Percentiles rank a stretch among this genome's conserved stretches.
Conservation (phyloP, 2,329 filamentous ascomycete genomes). For the Penicillium sp. region DNA sequence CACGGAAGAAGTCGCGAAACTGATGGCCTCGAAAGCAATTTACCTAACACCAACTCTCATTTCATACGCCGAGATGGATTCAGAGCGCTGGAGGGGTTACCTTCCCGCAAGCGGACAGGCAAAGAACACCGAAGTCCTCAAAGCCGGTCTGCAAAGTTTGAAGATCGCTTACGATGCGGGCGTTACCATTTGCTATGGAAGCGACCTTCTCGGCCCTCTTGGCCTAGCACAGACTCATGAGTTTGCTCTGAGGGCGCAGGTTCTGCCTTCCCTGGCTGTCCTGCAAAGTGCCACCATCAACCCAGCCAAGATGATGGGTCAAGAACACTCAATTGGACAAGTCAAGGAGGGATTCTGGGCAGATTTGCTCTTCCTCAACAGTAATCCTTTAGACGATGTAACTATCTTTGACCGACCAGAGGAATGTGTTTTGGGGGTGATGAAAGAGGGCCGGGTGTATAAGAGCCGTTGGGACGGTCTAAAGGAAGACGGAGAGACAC, state of each 20-base stretch:
- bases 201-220: slow-evolving; percentile 59
- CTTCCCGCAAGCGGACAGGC: slow-evolving; percentile 40
- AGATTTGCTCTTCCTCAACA: slow-evolving; percentile 58
- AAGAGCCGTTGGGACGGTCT: slow-evolving; percentile 12
- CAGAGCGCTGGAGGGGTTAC: slow-evolving; percentile 39
- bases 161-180: slow-evolving; percentile 57
- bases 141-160: slow-evolving; percentile 52
- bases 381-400: slow-evolving; percentile 62
- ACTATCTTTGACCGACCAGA: slow-evolving; percentile 56
- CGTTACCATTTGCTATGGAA: slow-evolving; percentile 62
- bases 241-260: slow-evolving; percentile 52
- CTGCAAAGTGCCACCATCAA: slow-evolving; percentile 59
- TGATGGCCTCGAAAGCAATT: slow-evolving; percentile 56
- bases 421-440: slow-evolving; percentile 54
- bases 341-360: slow-evolving; percentile 57
- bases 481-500: slow-evolving; percentile 10
- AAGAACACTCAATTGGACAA: slow-evolving; percentile 55
- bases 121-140: slow-evolving; percentile 60
- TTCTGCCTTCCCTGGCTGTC: slow-evolving; percentile 50
- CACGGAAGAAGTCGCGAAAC: slow-evolving; percentile 49
- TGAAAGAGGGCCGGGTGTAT: slow-evolving; percentile 60
- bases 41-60: slow-evolving; percentile 62
- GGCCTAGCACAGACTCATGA: slow-evolving; percentile 56
- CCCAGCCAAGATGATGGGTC: slow-evolving; percentile 55
- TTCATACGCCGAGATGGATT: slow-evolving; percentile 54